Conservation (phyloP, 495 filamentous ascomycete genomes). For the Annulohypoxylon stygium region DNA sequence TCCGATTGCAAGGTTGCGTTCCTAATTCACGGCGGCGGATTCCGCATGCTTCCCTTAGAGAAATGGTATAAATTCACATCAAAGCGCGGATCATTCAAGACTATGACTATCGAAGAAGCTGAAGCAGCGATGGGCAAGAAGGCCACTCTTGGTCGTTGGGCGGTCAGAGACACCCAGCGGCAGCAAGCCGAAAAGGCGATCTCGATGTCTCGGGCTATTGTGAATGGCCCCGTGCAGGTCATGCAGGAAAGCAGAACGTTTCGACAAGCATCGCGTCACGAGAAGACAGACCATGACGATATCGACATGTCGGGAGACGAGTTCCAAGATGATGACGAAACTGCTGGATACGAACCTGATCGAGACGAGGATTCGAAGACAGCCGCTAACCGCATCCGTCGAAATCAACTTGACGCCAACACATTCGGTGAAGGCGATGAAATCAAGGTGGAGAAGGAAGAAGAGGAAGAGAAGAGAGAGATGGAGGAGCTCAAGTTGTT, state of each 20-base stretch:
- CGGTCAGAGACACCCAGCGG: conserved; percentile 74
- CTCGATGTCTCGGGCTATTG: conserved; percentile 61
- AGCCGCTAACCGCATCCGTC: conserved; percentile 85
- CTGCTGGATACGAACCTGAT: conserved; percentile 80
- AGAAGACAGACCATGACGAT: conserved; percentile 69
- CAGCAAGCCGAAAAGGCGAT: conserved; percentile 63
- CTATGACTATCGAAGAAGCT: conserved; percentile 84
- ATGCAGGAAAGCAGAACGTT: conserved; percentile 68
- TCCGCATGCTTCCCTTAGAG: conserved; percentile 90
- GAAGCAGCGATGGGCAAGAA: conserved; percentile 83
- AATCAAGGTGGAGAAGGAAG: conserved; percentile 85
- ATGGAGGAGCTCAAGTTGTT: conserved; percentile 74
- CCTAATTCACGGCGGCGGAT: conserved; percentile 72
- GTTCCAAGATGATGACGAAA: conserved; percentile 83
- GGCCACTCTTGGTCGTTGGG: conserved; percentile 79
- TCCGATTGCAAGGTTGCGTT: conserved; percentile 83
- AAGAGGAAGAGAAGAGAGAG: conserved; percentile 75
- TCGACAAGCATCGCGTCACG: conserved; percentile 61
- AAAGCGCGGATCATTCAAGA: conserved; percentile 82
- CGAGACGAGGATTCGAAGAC: conserved; percentile 88
- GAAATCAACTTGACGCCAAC: conserved; percentile 88
- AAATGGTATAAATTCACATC: conserved; percentile 94
- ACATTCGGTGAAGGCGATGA: conserved; percentile 87
- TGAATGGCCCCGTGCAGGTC: conserved; percentile 60
- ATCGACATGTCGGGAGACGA: conserved; percentile 69